These are phyloP conservation scores for Sutorius australiensis DNA, from an alignment of 768 basidiomycete species.

Conservation along the genomic window DNA sequence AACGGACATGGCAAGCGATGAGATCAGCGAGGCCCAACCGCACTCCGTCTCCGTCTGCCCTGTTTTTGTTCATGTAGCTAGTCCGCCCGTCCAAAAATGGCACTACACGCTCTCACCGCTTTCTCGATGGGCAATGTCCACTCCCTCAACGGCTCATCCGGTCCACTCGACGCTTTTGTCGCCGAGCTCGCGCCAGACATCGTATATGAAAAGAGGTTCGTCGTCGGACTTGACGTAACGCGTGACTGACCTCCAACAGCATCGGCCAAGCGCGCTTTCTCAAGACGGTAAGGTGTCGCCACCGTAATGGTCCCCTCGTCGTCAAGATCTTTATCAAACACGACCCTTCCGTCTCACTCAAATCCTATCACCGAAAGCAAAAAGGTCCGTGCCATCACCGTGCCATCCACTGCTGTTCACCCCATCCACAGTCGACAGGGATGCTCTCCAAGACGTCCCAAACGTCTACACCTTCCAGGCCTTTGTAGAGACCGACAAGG, in stretches of 20 bases:
- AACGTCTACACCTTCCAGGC: constrained; percentile 88
- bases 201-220: constrained; percentile 88
- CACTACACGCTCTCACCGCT: background rate
- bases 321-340: constrained; percentile 97
- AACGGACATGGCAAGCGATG: background rate
- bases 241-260: constrained; percentile 4
- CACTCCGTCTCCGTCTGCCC: background rate
- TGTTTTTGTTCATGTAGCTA: background rate
- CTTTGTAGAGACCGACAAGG: constrained; percentile 92
- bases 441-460: constrained; percentile 75
- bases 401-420: background rate
- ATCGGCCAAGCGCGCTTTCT: constrained; percentile 36
- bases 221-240: background rate
- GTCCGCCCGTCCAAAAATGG: constrained; percentile 2
- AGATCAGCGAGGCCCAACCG: background rate
- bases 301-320: constrained; percentile 78
- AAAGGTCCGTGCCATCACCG: constrained; percentile 49
- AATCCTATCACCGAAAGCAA: constrained; percentile 68
- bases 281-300: constrained; percentile 86
- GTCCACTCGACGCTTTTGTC: constrained; percentile 87
- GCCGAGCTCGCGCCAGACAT: constrained; percentile 84
- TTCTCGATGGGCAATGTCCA: constrained; percentile 72
- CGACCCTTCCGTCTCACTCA: constrained; percentile 76
- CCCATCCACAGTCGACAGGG: constrained; percentile 66
- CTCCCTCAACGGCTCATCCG: constrained; percentile 66